Evolutionary conservation across 2,329 filamentous ascomycete species (phyloP), one percentile per base, ranked within the genome.

Genomic region (Hypoxylon sp.): DNA sequence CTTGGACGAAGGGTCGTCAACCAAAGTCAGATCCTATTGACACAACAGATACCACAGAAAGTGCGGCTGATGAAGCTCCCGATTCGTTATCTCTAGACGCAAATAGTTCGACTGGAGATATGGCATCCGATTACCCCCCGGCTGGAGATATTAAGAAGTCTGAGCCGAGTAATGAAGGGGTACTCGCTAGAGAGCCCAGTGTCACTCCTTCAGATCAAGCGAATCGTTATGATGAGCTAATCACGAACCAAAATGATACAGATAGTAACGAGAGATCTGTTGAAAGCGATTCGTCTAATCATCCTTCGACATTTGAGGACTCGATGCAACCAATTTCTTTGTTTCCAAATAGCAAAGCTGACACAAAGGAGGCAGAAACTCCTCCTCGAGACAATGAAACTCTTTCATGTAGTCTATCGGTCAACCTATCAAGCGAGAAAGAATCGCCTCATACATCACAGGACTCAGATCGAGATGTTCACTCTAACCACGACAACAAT

Each of bases 1-100:
- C 22, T 3, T 63, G 52, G 54, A 26, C 44, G n/a, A 73, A 70
- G 13, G 14, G 42, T 3, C 53, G 63, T 50, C 35, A 46, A 59
- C 44, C 55, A 44, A 37, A 13, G 35, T 14, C 55, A 8, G 53
- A 62, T 54, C 35, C 13, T 33, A 42, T n/a, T 19, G 54, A 42
- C 37, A 17, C n/a, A 29, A 31, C 31, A 55, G 24, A 51, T 46
- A 5, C 13, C 2, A 57, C 14, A 9, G 63, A 57, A 51, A 37
- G 51, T 29, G 17, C 46, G 8, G 11, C 10, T 26, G 39, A 29
- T 5, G 26, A 47, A 24, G 2, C 22, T 33, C 11, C 29, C 22
- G 19, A 26, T 35, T 14, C 39, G 17, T 17, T 29, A 17, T 2
- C 24, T 22, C 13, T 26, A 22, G 14, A 19, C 44, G 22, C 29